These are phyloP conservation scores for Acephala macrosclerotiorum DNA, from an alignment of 2,329 filamentous ascomycete genomes.

Conservation along the genomic window DNA sequence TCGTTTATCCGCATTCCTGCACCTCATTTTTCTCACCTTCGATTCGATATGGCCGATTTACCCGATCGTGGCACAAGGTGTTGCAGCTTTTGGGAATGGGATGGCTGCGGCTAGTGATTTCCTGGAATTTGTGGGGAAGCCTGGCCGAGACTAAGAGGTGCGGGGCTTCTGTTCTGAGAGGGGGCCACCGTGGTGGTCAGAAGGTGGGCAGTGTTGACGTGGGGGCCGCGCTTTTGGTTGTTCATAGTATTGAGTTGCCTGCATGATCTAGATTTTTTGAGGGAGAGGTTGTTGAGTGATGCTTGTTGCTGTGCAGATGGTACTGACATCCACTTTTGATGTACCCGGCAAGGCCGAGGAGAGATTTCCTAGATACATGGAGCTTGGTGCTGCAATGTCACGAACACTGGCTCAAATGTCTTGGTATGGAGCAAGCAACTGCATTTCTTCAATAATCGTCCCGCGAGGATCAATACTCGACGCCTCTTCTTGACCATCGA, in stretches of 20 bases:
- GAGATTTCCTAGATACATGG: too few relatives aligned
- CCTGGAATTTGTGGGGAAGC: conserved; percentile 31
- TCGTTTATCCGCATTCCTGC: conserved; percentile 23
- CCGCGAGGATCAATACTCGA: too few relatives aligned
- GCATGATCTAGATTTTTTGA: neutral
- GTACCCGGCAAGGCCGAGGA: conserved; percentile 1
- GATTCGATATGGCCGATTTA: conserved; percentile 29
- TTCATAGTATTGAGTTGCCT: neutral
- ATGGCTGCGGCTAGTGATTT: conserved; percentile 20
- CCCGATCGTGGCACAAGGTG: conserved; percentile 24
- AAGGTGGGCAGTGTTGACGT: neutral
- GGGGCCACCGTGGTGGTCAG: conserved; percentile 21
- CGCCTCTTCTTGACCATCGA: too few relatives aligned
- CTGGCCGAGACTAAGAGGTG: neutral
- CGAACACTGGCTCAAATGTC: neutral
- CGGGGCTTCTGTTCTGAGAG: conserved; percentile 2
- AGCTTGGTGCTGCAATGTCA: neutral
- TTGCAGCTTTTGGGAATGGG: conserved; percentile 14
- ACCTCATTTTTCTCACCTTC: conserved; percentile 27
- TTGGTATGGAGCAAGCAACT: neutral
- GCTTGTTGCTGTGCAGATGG: neutral
- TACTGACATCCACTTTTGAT: neutral
- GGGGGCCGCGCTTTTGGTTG: neutral
- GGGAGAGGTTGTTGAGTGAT: neutral
- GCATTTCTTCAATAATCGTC: too few relatives aligned